Conservation (phyloP, 345 rosid species). For the Aegle marmelos region DNA sequence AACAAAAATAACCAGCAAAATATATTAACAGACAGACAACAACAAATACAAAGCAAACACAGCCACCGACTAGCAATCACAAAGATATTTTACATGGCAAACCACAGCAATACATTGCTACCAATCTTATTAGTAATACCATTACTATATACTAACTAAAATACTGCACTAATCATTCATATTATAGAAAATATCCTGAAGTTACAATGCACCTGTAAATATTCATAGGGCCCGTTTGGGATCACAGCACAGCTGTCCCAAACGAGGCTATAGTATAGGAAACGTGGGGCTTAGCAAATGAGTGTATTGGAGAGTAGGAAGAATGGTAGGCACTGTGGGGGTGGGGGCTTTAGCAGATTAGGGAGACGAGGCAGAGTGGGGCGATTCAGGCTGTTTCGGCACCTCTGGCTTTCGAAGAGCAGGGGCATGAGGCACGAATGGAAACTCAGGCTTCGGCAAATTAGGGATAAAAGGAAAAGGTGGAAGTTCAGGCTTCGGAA, state of each 20-base stretch:
- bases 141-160: not conserved
- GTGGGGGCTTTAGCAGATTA: not conserved
- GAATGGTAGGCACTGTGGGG: not conserved
- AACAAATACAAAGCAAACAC: not conserved
- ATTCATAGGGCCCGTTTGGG: too few species aligned
- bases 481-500: conserved; percentile 14
- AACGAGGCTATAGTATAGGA: not conserved
- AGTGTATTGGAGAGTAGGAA: not conserved
- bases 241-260: too few species aligned
- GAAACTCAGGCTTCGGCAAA: conserved; percentile 1
- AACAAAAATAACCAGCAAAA: not conserved
- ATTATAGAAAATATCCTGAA: not conserved
- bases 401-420: not conserved
- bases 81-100: not conserved
- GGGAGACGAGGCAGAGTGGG: not conserved
- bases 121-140: too few species aligned
- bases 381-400: not conserved
- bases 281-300: conserved; percentile 11
- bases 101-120: not conserved
- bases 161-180: not conserved
- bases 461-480: not conserved
- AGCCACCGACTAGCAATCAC: not conserved
- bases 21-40: not conserved
- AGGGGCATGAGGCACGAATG: not conserved
- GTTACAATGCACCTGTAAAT: too few species aligned